These are phyloP conservation scores for Pseudofabraea citricarpa DNA, from an alignment of 2,329 filamentous ascomycete species.

Conservation along the genomic window DNA sequence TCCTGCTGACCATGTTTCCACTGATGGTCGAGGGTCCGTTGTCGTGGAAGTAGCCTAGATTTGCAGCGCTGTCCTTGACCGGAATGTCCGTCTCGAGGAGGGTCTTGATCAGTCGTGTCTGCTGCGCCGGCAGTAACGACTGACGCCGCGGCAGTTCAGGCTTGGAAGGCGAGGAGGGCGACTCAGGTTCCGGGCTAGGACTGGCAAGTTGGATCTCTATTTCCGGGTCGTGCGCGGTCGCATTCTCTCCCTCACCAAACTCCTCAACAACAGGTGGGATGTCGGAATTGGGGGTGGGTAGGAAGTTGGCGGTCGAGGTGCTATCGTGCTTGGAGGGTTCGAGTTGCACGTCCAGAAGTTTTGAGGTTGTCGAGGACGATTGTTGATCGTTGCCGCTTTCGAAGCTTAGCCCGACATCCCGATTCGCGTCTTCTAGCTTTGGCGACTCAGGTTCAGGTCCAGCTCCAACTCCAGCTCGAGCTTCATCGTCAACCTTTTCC, in stretches of 20 bases:
- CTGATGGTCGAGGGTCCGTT: constrained; percentile 25
- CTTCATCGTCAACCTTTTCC: neutral
- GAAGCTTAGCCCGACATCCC: constrained; percentile 3
- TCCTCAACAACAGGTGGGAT: constrained; percentile 18
- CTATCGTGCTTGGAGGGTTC: constrained; percentile 20
- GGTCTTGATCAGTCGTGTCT: constrained; percentile 44
- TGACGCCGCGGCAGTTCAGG: constrained; percentile 28
- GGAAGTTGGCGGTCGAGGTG: constrained; percentile 22
- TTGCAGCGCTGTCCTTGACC: constrained; percentile 27
- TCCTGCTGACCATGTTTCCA: constrained; percentile 58
- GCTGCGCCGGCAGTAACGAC: constrained; percentile 40
- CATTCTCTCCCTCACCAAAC: constrained; percentile 10
- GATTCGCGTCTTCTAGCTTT: constrained; percentile 1
- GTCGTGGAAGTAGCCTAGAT: constrained; percentile 26
- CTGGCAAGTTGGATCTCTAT: neutral
- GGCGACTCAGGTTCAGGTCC: constrained; percentile 3
- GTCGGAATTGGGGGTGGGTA: constrained; percentile 24
- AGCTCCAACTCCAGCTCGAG: constrained; percentile 1
- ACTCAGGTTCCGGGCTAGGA: constrained; percentile 2
- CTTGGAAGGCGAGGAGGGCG: constrained; percentile 4
- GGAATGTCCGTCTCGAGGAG: constrained; percentile 41
- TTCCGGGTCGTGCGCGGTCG: constrained; percentile 1
- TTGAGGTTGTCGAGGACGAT: constrained; percentile 7
- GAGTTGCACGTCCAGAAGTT: constrained; percentile 8
- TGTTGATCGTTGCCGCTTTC: constrained; percentile 8